These are phyloP conservation scores for Apophysomyces trapeziformis DNA, from an alignment of 371 early-diverging fungal species.

Conservation along the genomic window DNA sequence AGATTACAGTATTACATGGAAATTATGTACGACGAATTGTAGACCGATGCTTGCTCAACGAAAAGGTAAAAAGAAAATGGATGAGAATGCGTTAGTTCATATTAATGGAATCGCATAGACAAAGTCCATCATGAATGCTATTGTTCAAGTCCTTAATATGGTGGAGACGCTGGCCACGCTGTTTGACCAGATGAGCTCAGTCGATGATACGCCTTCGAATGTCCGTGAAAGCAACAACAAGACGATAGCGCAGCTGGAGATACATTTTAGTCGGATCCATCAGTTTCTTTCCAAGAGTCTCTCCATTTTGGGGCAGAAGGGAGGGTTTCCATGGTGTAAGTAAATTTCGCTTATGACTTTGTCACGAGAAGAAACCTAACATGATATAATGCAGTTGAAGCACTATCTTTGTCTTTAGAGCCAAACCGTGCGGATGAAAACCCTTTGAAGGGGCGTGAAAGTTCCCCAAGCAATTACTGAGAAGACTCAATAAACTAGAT, in stretches of 20 bases:
- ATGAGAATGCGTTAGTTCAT: background rate
- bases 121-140: conserved; percentile 33
- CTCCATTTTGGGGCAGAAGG: conserved; percentile 40
- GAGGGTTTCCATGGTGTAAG: conserved; percentile 54
- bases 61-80: conserved; percentile 30
- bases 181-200: conserved; percentile 12
- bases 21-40: conserved; percentile 40
- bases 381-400: background rate
- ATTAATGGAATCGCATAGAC: conserved; percentile 16
- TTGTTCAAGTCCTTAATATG: conserved; percentile 41
- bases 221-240: background rate
- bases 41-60: conserved; percentile 50
- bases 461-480: no score
- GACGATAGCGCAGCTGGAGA: conserved; percentile 31
- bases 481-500: no score
- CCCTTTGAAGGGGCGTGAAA: no score
- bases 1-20: conserved; percentile 31
- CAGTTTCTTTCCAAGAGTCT: conserved; percentile 46
- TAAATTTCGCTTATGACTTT: background rate
- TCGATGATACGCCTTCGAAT: conserved; percentile 15
- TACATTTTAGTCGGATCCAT: conserved; percentile 37
- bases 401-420: background rate
- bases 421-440: background rate
- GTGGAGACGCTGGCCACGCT: conserved; percentile 30
- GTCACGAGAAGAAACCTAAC: background rate